Evolutionary conservation across 768 basidiomycete species (phyloP).

Genomic region (Tremella yokohamensis): DNA sequence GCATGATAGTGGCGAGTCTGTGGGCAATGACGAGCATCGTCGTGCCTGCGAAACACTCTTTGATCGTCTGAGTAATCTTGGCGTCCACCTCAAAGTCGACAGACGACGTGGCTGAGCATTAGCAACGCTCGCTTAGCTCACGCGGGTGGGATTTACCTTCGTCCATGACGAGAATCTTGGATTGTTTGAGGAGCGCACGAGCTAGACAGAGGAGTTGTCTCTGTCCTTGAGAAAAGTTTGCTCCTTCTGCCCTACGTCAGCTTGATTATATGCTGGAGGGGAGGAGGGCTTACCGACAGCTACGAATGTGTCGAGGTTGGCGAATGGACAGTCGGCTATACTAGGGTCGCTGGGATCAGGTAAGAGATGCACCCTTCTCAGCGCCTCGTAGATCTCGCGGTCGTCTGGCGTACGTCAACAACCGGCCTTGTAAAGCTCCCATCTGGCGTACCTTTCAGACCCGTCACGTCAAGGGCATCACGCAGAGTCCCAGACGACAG

Average conservation of each 20-base stretch:
- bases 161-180: conserved; percentile 50
- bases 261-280: neutral
- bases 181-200: conserved; percentile 43
- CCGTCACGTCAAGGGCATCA: conserved; percentile 47
- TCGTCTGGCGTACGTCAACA: conserved; percentile 29
- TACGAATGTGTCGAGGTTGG: conserved; percentile 45
- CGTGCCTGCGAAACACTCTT: conserved; percentile 41
- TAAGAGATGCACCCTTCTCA: conserved; percentile 44
- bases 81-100: conserved; percentile 52
- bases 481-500: conserved; percentile 48
- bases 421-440: neutral
- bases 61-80: conserved; percentile 46
- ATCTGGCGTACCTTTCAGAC: conserved; percentile 21
- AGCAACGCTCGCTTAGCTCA: neutral
- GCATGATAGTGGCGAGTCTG: conserved; percentile 48
- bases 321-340: conserved; percentile 31
- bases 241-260: conserved; percentile 24
- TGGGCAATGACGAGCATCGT: conserved; percentile 51
- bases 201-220: conserved; percentile 49
- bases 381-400: conserved; percentile 41
- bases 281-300: conserved; percentile 30
- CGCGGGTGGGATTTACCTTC: conserved; percentile 30
- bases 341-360: conserved; percentile 13
- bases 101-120: conserved; percentile 40
- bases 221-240: conserved; percentile 48